phyloP scores from a whole-genome alignment of 2,329 filamentous ascomycete genomes.

The Mollisiaceae sp. region DNA sequence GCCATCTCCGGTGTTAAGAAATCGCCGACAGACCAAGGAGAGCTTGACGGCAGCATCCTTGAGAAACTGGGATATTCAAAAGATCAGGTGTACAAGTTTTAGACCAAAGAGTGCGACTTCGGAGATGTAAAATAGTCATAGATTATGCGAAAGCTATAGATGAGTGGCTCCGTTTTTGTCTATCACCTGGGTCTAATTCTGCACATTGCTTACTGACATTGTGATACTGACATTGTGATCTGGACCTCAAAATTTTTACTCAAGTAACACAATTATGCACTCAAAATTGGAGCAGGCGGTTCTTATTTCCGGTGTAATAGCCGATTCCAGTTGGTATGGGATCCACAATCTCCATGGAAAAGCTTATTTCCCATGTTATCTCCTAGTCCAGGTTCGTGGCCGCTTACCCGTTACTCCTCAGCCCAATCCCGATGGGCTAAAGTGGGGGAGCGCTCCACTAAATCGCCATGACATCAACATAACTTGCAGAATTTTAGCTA shows the following conservation, averaged over 20 bases:
- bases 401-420: background rate
- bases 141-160: slow-evolving; percentile 18
- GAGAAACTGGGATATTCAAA: slow-evolving; percentile 83
- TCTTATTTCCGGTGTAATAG: background rate
- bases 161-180: slow-evolving; percentile 1
- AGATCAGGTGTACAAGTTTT: slow-evolving; percentile 98
- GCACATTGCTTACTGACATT: background rate
- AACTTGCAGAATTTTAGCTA: background rate
- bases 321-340: background rate
- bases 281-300: background rate
- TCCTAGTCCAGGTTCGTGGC: background rate
- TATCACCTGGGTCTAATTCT: background rate
- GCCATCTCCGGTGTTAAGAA: slow-evolving; percentile 88
- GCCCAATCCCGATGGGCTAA: background rate
- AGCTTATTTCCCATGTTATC: background rate
- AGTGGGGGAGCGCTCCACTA: background rate
- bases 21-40: slow-evolving; percentile 92
- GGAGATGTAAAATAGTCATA: slow-evolving; percentile 25
- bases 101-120: slow-evolving; percentile 38
- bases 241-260: background rate
- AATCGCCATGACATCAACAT: slow-evolving; percentile 4
- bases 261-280: background rate
- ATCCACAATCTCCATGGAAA: background rate
- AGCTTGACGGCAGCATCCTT: slow-evolving; percentile 74
- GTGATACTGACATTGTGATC: background rate